These are phyloP conservation scores for Massariosphaeria phaeospora DNA, from an alignment of 495 filamentous ascomycete species.

Conservation along the genomic window DNA sequence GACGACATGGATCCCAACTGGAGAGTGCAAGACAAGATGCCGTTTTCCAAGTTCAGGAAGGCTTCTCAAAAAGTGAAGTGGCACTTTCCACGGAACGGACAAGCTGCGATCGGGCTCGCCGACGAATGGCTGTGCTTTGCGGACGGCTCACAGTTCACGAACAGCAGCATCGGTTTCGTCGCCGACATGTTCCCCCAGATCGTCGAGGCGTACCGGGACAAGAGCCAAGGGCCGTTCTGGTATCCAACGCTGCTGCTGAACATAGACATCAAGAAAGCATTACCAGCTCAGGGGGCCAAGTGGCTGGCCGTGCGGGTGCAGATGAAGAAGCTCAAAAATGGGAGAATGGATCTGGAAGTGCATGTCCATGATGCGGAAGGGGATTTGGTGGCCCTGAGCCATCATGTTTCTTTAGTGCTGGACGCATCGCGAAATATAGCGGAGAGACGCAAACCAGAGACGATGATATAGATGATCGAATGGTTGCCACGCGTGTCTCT, in stretches of 20 bases:
- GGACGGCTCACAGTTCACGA: slow-evolving; percentile 39
- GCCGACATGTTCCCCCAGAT: slow-evolving; percentile 61
- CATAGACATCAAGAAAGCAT: slow-evolving; percentile 46
- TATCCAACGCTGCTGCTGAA: slow-evolving; percentile 68
- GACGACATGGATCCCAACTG: slow-evolving; percentile 46
- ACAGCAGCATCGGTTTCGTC: slow-evolving; percentile 52
- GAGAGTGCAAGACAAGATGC: slow-evolving; percentile 38
- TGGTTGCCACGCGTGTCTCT: neutral
- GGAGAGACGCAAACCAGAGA: slow-evolving; percentile 32
- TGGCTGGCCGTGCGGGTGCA: slow-evolving; percentile 42
- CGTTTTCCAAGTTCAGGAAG: slow-evolving; percentile 49
- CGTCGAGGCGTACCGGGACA: slow-evolving; percentile 42
- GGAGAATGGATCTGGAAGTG: slow-evolving; percentile 44
- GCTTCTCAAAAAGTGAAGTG: slow-evolving; percentile 52
- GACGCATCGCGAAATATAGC: slow-evolving; percentile 37
- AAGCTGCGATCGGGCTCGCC: slow-evolving; percentile 42
- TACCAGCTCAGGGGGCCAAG: slow-evolving; percentile 43
- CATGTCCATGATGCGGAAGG: slow-evolving; percentile 39
- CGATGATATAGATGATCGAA: slow-evolving; percentile 24
- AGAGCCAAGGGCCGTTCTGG: slow-evolving; percentile 52
- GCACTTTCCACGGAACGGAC: slow-evolving; percentile 51
- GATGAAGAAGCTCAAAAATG: slow-evolving; percentile 45
- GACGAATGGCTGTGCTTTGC: slow-evolving; percentile 65
- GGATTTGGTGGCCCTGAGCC: slow-evolving; percentile 42
- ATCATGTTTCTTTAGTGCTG: slow-evolving; percentile 41